Evolutionary conservation across 1,139 yeast genomes (phyloP), one percentile per base, ranked within the genome.

Genomic region (Saccharomyces pastorianus): DNA sequence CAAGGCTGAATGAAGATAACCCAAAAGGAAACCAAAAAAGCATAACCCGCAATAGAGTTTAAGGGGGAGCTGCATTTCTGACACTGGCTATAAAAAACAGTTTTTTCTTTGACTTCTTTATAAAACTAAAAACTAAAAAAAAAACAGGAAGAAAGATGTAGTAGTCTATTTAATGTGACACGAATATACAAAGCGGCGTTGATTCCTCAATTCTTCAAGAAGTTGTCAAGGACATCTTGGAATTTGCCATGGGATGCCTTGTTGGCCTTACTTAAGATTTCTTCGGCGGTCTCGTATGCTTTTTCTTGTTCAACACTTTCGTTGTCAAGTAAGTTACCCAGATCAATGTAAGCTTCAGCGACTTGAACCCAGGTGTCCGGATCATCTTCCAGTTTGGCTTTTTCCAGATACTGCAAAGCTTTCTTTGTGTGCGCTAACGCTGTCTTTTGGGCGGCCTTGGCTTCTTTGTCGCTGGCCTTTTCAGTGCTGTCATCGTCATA

Each of bases 331-430:
- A 89, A 67, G 64, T 90, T 90, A 8, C 91, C 97, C 61, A 88
- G 73, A 13, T 85, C 80, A 41, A 91, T 87, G 66, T 82, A 76
- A 0, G 95, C 91, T 68, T 93, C 98, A 2, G 96, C 96, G 48
- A 86, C 74, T 60, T 80, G 80, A 6, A 84, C 96, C 86, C 93
- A 85, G 7, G 85, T 76, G 56, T 84, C 85, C 0, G 96, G 96
- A 42, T 85, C 88, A 52, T 84, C 88, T 29, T 81, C 82, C 52
- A 83, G 81, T 67, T 84, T 81, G 0, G 90, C 85, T 56, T 74
- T 71, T 56, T 76, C 71, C 54, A 88, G 73, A 62, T 80, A 78
- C 46, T 75, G 72, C 44, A 88, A 71, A 0, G 96, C 95, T 27
- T 71, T 71, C n/a, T 70, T 63, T 27, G 84, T 78, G 52, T 78